Conservation (phyloP, 352 stramenopile species). For the Globisporangium spinosum region DNA sequence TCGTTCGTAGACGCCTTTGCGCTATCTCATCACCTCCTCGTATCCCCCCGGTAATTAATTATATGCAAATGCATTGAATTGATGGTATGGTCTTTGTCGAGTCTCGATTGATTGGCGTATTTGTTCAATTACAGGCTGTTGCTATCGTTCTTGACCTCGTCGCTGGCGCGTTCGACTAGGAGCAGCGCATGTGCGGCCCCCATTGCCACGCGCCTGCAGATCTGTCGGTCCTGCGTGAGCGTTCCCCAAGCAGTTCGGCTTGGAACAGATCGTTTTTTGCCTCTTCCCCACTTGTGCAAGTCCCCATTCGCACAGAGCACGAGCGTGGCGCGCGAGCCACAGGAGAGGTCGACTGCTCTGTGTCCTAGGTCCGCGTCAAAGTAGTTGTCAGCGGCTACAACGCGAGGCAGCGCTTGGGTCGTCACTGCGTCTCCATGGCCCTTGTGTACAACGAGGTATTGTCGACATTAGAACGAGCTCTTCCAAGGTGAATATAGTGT, state of each 20-base stretch:
- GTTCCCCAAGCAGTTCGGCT: neutral
- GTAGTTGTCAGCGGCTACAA: conserved; percentile 34
- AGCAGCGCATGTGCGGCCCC: conserved; percentile 31
- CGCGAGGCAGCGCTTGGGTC: conserved; percentile 40
- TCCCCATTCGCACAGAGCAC: conserved; percentile 37
- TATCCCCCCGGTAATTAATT: conserved; percentile 15
- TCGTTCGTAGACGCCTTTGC: conserved; percentile 9
- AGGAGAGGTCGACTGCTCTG: conserved; percentile 35
- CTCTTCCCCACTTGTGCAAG: conserved; percentile 51
- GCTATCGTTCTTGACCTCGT: neutral
- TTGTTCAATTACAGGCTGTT: neutral
- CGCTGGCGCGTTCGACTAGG: conserved; percentile 16
- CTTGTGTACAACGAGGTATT: conserved; percentile 7
- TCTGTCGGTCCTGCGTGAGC: conserved; percentile 9
- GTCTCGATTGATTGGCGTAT: neutral
- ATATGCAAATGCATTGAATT: conserved; percentile 17
- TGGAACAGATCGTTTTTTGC: neutral
- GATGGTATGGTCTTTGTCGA: neutral
- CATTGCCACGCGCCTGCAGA: conserved; percentile 16
- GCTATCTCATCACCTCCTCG: neutral
- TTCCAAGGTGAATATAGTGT: neutral
- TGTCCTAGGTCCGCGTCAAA: conserved; percentile 23
- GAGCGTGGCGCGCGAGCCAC: conserved; percentile 49
- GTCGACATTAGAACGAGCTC: neutral
- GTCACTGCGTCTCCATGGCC: conserved; percentile 16